These are phyloP conservation scores for Sanghuangporus sanghuang DNA, from an alignment of 1,284 basidiomycete species.

Conservation along the genomic window DNA sequence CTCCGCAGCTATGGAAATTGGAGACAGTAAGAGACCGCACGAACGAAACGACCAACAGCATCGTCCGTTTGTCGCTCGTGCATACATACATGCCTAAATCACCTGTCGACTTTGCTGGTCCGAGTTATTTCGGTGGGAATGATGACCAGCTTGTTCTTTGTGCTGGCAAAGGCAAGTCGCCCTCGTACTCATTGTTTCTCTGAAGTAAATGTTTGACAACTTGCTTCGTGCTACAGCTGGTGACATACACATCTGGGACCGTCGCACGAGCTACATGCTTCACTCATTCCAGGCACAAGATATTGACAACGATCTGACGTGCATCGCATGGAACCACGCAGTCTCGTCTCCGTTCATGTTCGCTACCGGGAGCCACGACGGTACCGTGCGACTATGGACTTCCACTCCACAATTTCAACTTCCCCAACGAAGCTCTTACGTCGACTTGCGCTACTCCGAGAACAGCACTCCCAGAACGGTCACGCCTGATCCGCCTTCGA, in stretches of 20 bases:
- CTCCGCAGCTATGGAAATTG: slow-evolving; percentile 77
- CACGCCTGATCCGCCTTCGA: slow-evolving; percentile 7
- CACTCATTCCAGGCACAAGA: slow-evolving; percentile 58
- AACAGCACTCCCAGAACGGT: slow-evolving; percentile 9
- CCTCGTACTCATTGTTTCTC: not conserved
- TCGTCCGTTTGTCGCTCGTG: slow-evolving; percentile 46
- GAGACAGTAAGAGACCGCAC: slow-evolving; percentile 53
- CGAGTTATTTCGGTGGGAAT: slow-evolving; percentile 74
- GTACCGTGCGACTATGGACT: slow-evolving; percentile 67
- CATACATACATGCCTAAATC: slow-evolving; percentile 71
- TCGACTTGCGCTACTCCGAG: slow-evolving; percentile 13
- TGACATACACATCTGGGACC: slow-evolving; percentile 81
- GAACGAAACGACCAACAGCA: slow-evolving; percentile 29
- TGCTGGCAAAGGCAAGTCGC: slow-evolving; percentile 57
- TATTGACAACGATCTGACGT: slow-evolving; percentile 63
- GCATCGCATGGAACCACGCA: slow-evolving; percentile 70
- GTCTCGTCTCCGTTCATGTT: slow-evolving; percentile 67
- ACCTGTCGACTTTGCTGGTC: slow-evolving; percentile 68
- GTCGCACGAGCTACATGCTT: slow-evolving; percentile 62
- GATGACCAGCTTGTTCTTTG: slow-evolving; percentile 73
- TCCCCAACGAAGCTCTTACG: slow-evolving; percentile 4
- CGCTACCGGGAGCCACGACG: slow-evolving; percentile 73
- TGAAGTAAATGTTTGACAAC: not conserved
- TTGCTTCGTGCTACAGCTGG: slow-evolving; percentile 41
- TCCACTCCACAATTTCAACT: not conserved